Base-by-base conservation (phyloP, 2,329 filamentous ascomycete genomes). In the Mycosphaerelloides madeirae region DNA sequence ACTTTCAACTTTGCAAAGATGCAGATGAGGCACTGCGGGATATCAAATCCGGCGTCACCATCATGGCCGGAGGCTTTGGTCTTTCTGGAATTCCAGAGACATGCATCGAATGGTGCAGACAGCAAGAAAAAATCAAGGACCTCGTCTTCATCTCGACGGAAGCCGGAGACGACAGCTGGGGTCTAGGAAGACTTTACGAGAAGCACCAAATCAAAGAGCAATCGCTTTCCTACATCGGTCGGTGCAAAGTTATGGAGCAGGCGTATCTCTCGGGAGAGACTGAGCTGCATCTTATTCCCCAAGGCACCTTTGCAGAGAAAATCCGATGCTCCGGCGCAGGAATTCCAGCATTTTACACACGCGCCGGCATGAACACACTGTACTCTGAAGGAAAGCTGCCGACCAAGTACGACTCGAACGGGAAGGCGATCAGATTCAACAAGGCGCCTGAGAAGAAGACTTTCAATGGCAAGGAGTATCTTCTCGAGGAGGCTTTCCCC, bases 61-160 rank as follows among this genome's bases (percentile, higher is more conserved):
- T 90, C 31, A 70, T 91, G 44, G 87, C 84, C 59, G 82, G 85
- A 9, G 86, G 85, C 1, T 90, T 90, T 63, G 86, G 85, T 14
- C 75, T 91, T 6, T 89, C 84, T 54, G 85, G 85, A 51, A 83
- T 88, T 20, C 53, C 61, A 76, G 83, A 87, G 60, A 87, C 85
- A 0, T 68, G 88, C 6, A 88, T 89, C 56, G 72, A 78, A 29
- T 81, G 83, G 15, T 76, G 89, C 33, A 73, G 79, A 57, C 79
- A 79, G 3, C 68, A 72, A 3, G 77, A 81, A 3, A 72, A 65
- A 38, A 61, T 75, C 28, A 70, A 69, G 38, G 68, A 79, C 1
- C 72, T 89, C 29, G 87, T 83, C 1, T 84, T 84, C 18, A 82
- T 89, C 2, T 88, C 85, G 40, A 90, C 89, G 61, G 89, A 90